A percentile compares a stretch with the other conserved stretches of the same genome.
phyloP scores from a whole-genome alignment of 1,139 yeast species.

The Lodderomyces pseudojiufengensis region DNA sequence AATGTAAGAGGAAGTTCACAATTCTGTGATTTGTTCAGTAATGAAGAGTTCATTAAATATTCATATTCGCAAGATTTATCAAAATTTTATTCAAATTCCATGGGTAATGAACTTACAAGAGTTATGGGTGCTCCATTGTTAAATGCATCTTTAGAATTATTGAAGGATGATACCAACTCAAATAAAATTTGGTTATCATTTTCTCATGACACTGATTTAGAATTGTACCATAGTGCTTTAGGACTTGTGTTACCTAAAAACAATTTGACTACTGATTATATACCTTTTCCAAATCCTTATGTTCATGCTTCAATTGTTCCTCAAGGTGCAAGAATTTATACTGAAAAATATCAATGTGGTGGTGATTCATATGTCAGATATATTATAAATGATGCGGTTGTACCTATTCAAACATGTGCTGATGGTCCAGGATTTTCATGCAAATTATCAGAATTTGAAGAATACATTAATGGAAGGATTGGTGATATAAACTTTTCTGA shows the following conservation, averaged over 20 bases:
- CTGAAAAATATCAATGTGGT: slow-evolving; percentile 47
- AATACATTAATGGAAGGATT: slow-evolving; percentile 26
- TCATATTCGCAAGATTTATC: slow-evolving; percentile 34
- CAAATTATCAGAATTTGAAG: slow-evolving; percentile 36
- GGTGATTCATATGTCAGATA: slow-evolving; percentile 43
- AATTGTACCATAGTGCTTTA: slow-evolving; percentile 47
- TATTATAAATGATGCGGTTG: slow-evolving; percentile 54
- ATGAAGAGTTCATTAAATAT: slow-evolving; percentile 44
- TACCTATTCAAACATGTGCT: slow-evolving; percentile 49
- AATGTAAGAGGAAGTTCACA: slow-evolving; percentile 47
- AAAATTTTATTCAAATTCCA: slow-evolving; percentile 47
- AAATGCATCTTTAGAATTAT: slow-evolving; percentile 45
- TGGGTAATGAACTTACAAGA: slow-evolving; percentile 42
- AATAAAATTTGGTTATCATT: slow-evolving; percentile 45
- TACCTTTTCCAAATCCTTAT: slow-evolving; percentile 42
- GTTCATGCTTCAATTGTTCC: slow-evolving; percentile 49
- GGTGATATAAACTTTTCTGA: slow-evolving; percentile 25
- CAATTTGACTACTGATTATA: slow-evolving; percentile 19
- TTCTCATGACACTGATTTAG: slow-evolving; percentile 58
- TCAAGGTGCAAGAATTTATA: slow-evolving; percentile 51
- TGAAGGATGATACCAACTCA: slow-evolving; percentile 25
- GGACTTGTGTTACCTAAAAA: slow-evolving; percentile 39
- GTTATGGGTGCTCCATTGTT: slow-evolving; percentile 46
- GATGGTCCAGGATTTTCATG: slow-evolving; percentile 61
- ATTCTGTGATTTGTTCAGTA: slow-evolving; percentile 48